Evolutionary conservation across 2,329 filamentous ascomycete genomes (phyloP).

Genomic region (Paracoccidioides brasiliensis): DNA sequence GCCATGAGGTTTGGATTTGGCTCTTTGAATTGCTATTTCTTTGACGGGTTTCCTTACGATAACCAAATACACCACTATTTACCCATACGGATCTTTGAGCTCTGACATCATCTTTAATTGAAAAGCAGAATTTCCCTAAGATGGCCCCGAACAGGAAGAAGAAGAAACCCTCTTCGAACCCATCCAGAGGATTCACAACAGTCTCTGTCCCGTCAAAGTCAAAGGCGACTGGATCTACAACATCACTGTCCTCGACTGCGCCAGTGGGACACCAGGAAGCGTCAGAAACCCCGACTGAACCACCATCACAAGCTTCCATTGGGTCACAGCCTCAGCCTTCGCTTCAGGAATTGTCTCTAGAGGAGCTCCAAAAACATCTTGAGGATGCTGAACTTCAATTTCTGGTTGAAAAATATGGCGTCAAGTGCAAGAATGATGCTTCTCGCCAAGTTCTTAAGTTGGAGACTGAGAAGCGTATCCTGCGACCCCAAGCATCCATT

Average conservation of each 20-base stretch:
- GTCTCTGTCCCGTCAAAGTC: constrained; percentile 79
- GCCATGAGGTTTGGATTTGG: neutral
- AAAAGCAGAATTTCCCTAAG: neutral
- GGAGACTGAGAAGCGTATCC: constrained; percentile 71
- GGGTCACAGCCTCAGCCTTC: neutral
- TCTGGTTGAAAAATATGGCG: constrained; percentile 69
- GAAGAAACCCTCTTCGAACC: constrained; percentile 78
- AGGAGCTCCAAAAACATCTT: constrained; percentile 80
- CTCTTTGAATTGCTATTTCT: neutral
- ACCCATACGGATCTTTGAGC: neutral
- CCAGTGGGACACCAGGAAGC: constrained; percentile 18
- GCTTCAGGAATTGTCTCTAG: constrained; percentile 46
- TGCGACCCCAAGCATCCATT: constrained; percentile 64
- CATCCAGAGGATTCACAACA: constrained; percentile 84
- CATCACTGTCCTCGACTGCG: neutral
- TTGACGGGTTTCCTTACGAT: neutral
- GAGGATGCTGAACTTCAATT: constrained; percentile 83
- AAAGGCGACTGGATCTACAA: constrained; percentile 37
- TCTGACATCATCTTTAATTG: neutral
- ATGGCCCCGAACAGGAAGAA: constrained; percentile 36
- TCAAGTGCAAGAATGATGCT: constrained; percentile 67
- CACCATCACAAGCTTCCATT: neutral
- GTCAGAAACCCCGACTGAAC: constrained; percentile 6
- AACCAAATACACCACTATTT: neutral
- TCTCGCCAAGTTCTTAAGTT: constrained; percentile 62